These are phyloP conservation scores for Copromyces sp. DNA, from an alignment of 495 filamentous ascomycete species.

Conservation along the genomic window DNA sequence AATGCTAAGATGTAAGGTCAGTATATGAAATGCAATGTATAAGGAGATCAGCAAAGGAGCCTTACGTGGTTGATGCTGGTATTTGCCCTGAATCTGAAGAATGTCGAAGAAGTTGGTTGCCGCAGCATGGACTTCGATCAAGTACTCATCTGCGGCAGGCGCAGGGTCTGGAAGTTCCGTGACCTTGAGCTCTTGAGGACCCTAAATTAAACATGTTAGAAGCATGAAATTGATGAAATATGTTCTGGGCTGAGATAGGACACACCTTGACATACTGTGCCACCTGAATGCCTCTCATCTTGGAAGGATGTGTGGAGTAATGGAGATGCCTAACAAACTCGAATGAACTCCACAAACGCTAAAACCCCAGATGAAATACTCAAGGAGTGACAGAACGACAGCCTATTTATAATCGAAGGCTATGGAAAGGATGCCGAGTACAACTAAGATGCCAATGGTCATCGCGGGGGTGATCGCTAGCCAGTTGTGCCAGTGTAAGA, in stretches of 20 bases:
- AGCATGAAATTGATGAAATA: background rate
- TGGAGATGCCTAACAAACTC: background rate
- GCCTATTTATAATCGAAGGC: background rate
- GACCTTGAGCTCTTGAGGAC: conserved; percentile 68
- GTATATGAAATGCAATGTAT: background rate
- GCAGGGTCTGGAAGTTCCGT: conserved; percentile 60
- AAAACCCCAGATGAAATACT: background rate
- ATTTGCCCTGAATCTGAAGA: conserved; percentile 75
- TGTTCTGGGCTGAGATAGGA: background rate
- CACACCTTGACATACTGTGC: conserved; percentile 67
- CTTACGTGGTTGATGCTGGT: conserved; percentile 51
- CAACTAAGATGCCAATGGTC: background rate
- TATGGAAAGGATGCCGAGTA: background rate
- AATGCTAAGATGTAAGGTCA: conserved; percentile 33
- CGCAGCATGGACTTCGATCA: conserved; percentile 77
- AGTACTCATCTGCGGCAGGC: conserved; percentile 63
- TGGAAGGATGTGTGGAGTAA: background rate
- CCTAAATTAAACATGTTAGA: conserved; percentile 34
- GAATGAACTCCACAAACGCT: background rate
- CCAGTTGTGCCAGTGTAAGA: background rate
- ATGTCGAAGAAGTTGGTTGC: conserved; percentile 96
- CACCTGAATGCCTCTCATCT: conserved; percentile 79
- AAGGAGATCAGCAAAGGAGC: background rate
- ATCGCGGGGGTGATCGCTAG: background rate
- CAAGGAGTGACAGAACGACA: background rate